A percentile compares a stretch with the other conserved stretches of the same genome.
Conservation (phyloP, 305 asterid species). For the Solanum hybrid region DNA sequence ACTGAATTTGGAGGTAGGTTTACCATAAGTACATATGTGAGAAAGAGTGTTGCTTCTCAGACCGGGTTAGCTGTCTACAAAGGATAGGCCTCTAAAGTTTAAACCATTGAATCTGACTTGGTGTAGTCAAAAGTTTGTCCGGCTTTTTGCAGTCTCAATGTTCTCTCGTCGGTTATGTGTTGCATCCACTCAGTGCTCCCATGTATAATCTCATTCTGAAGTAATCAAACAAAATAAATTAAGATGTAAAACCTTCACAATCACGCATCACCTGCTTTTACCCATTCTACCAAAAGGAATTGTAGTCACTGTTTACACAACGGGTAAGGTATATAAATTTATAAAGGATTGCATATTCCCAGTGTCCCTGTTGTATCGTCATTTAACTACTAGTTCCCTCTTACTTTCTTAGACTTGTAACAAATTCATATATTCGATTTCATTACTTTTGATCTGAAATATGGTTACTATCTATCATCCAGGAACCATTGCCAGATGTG, state of each 20-base stretch:
- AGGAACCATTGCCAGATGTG: slow-evolving; percentile 10
- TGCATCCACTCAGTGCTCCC: not conserved
- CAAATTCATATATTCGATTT: not conserved
- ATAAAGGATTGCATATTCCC: not conserved
- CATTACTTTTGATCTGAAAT: not conserved
- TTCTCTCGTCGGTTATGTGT: not conserved
- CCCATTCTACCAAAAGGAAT: not conserved
- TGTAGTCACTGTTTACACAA: not conserved
- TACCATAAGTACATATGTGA: not conserved
- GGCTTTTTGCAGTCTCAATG: not conserved
- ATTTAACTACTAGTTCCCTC: not conserved
- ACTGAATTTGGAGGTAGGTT: not conserved
- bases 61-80: not conserved
- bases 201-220: not conserved
- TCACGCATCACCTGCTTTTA: not conserved
- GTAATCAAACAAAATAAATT: not conserved
- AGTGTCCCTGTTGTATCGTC: not conserved
- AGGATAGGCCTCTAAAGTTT: not conserved
- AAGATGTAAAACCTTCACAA: not conserved
- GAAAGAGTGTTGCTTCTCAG: not conserved
- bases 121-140: not conserved
- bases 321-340: not conserved
- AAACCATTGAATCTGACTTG: not conserved
- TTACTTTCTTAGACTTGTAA: not conserved
- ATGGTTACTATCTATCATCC: not conserved